These are phyloP conservation scores for Phytopythium boreale DNA, from an alignment of 352 stramenopile genomes.

Conservation along the genomic window DNA sequence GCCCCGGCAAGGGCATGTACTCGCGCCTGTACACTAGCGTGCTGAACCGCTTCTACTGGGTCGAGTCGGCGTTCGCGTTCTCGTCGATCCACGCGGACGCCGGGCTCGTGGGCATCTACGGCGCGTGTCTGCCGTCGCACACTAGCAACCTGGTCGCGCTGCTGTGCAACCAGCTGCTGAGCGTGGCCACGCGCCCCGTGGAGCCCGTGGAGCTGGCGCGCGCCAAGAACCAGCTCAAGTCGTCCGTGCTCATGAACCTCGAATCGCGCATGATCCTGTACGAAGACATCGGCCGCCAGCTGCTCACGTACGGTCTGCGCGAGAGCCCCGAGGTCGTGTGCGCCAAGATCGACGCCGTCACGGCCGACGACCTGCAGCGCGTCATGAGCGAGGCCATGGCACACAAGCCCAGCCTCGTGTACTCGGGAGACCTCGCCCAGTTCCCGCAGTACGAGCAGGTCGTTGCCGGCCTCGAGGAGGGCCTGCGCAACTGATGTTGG, in stretches of 20 bases:
- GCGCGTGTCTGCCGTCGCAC: conserved; percentile 76
- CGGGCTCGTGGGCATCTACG: conserved; percentile 95
- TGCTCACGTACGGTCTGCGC: conserved; percentile 95
- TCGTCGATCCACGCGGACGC: conserved; percentile 94
- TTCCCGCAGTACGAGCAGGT: conserved; percentile 87
- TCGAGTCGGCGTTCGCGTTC: conserved; percentile 97
- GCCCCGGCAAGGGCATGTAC: conserved; percentile 99
- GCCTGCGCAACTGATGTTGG: conserved; percentile 31
- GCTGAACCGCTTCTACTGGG: conserved; percentile 97
- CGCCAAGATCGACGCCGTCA: conserved; percentile 88
- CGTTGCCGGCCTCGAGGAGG: conserved; percentile 68
- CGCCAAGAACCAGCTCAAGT: conserved; percentile 99
- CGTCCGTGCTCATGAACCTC: conserved; percentile 98
- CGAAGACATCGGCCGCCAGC: conserved; percentile 98
- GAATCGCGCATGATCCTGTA: conserved; percentile 98
- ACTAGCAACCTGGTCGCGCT: conserved; percentile 92
- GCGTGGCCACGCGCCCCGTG: conserved; percentile 74
- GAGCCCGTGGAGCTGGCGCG: conserved; percentile 89
- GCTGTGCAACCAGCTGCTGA: conserved; percentile 92
- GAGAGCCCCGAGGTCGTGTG: conserved; percentile 88
- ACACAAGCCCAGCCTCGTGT: conserved; percentile 77
- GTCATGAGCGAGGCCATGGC: conserved; percentile 75
- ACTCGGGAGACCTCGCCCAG: conserved; percentile 71
- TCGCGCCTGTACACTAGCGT: conserved; percentile 97
- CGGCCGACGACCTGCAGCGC: conserved; percentile 80